phyloP scores from a whole-genome alignment of 805 yeast species.

The Schwanniomyces vanrijiae region DNA sequence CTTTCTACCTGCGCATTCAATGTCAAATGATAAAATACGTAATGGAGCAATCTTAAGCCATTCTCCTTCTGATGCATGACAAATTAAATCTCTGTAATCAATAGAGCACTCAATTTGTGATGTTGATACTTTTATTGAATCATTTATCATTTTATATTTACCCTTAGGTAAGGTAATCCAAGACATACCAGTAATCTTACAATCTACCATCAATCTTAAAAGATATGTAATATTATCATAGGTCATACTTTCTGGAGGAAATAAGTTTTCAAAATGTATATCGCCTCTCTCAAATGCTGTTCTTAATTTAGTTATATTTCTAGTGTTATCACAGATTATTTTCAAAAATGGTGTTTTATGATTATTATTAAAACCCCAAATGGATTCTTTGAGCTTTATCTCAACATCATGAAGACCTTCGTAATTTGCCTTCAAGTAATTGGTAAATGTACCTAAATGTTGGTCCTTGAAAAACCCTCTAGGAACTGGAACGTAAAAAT shows the following conservation, averaged over 20 bases:
- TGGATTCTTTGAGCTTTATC: constrained; percentile 70
- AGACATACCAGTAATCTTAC: constrained; percentile 92
- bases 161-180: constrained; percentile 90
- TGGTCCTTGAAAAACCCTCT: constrained; percentile 63
- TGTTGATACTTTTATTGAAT: constrained; percentile 52
- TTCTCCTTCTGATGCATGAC: constrained; percentile 90
- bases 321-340: constrained; percentile 65
- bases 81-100: constrained; percentile 62
- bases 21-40: constrained; percentile 91
- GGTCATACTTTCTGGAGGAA: constrained; percentile 63
- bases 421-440: constrained; percentile 47
- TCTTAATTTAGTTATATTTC: constrained; percentile 66
- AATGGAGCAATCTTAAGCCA: constrained; percentile 93
- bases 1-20: constrained; percentile 97
- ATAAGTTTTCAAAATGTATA: constrained; percentile 60
- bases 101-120: constrained; percentile 85
- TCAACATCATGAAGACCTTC: constrained; percentile 67
- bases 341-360: constrained; percentile 77
- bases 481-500: constrained; percentile 91
- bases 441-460: constrained; percentile 44
- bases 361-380: constrained; percentile 92
- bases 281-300: constrained; percentile 84
- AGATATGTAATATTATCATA: constrained; percentile 90
- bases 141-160: constrained; percentile 54
- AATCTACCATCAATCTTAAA: constrained; percentile 87